Percentiles rank a stretch among this genome's conserved stretches.
These are phyloP conservation scores for Orobanche coerulescens DNA, from an alignment of 257 asterid species.

Conservation along the genomic window DNA sequence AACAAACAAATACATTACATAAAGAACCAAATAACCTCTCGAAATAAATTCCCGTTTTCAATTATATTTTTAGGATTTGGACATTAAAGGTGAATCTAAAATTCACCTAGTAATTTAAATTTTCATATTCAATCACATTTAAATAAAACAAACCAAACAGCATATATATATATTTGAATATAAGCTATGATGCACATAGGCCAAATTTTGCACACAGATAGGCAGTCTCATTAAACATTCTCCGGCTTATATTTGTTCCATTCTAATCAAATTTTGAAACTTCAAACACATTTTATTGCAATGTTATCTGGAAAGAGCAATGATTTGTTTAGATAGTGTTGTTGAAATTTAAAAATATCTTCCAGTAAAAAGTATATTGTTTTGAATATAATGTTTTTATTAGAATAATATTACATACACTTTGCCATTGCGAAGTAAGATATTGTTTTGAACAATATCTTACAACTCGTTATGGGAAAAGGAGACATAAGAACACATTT, in stretches of 20 bases:
- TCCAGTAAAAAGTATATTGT: neutral
- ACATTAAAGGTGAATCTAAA: neutral
- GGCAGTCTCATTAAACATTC: neutral
- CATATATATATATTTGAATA: neutral
- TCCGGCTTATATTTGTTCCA: neutral
- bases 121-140: neutral
- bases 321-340: neutral
- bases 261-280: neutral
- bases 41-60: neutral
- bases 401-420: neutral
- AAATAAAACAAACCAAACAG: neutral
- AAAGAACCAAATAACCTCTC: neutral
- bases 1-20: neutral
- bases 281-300: neutral
- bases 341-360: neutral
- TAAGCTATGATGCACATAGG: neutral
- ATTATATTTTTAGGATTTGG: neutral
- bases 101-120: neutral
- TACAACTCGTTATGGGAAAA: no score
- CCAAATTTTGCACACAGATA: neutral
- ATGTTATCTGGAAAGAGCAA: neutral
- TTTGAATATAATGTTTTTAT: neutral
- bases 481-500: neutral
- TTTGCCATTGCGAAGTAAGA: no score
- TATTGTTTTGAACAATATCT: no score